Evolutionary conservation across 768 basidiomycete genomes (phyloP), one percentile per base, ranked within the genome.

Genomic region (Gloeophyllum trabeum): DNA sequence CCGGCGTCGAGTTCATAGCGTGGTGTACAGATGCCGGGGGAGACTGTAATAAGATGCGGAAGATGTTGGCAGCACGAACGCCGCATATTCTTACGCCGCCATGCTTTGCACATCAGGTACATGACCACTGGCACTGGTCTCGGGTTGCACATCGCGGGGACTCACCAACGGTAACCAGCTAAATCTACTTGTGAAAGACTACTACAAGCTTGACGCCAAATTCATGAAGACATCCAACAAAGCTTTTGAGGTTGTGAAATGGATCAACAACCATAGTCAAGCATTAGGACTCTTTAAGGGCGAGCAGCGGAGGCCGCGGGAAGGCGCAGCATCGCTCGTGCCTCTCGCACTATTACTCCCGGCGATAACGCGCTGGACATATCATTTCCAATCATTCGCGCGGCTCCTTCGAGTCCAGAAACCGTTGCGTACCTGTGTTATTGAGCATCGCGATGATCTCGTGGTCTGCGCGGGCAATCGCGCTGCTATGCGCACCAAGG

Each of bases 101-200:
- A 12, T 53, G 52, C 43, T 53, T 50, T 50, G 52, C 36, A 2
- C 52, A 53, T 24, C 59, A 32, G 28, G 28, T 32, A 32, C 28
- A 16, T 16, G 10, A 16, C 10, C 10, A 16, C 16, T 32, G 28
- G 28, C 28, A 10, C 10, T 32, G 28, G 16, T n/a, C n/a, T n/a
- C n/a, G n/a, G n/a, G n/a, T n/a, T n/a, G 28, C 28, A 32, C 28
- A 32, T 32, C 28, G 28, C 16, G 28, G 28, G 16, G 10, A 10
- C 28, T 32, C 10, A 32, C 16, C 16, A 32, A 16, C 10, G 10
- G 10, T 32, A 16, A 32, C 16, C 28, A 62, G 44, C 43, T 48
- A 23, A 53, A 52, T 41, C 49, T 61, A 1, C 47, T 60, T 12
- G 51, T 54, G 24, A 56, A 57, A 6, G 53, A 61, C 37, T 48